These are phyloP conservation scores for Emergomyces pasteurianus DNA, from an alignment of 2,329 filamentous ascomycete genomes.

Conservation along the genomic window DNA sequence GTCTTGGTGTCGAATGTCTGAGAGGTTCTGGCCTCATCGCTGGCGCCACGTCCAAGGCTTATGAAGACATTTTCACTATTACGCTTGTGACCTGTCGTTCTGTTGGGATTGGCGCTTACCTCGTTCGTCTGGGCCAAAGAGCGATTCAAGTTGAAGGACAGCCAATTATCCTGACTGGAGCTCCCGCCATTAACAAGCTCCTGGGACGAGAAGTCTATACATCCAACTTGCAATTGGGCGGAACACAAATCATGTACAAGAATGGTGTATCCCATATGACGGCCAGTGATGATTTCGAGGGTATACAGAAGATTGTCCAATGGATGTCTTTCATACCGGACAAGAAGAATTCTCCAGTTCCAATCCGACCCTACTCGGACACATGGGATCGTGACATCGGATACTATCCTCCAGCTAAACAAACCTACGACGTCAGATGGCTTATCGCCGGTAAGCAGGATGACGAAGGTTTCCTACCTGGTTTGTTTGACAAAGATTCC, in stretches of 20 bases:
- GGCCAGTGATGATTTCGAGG: conserved; percentile 91
- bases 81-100: conserved; percentile 96
- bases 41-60: conserved; percentile 89
- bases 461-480: conserved; percentile 66
- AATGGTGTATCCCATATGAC: conserved; percentile 99
- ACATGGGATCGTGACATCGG: conserved; percentile 85
- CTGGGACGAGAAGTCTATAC: conserved; percentile 97
- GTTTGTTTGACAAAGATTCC: conserved; percentile 92
- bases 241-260: conserved; percentile 99
- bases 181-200: conserved; percentile 93
- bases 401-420: conserved; percentile 67
- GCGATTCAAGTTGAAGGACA: conserved; percentile 98
- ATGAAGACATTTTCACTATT: conserved; percentile 98
- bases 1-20: conserved; percentile 93
- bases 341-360: conserved; percentile 83
- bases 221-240: conserved; percentile 96
- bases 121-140: conserved; percentile 94
- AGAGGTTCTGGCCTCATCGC: conserved; percentile 96
- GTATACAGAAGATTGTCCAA: conserved; percentile 93
- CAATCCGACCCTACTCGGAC: conserved; percentile 77
- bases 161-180: conserved; percentile 96
- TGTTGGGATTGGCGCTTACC: conserved; percentile 97
- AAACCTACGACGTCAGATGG: conserved; percentile 85
- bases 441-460: conserved; percentile 82
- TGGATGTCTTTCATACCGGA: conserved; percentile 98